A percentile compares a stretch with the other conserved stretches of the same genome.
phyloP scores from a whole-genome alignment of 2,329 filamentous ascomycete species.

The Alternaria sp. region DNA sequence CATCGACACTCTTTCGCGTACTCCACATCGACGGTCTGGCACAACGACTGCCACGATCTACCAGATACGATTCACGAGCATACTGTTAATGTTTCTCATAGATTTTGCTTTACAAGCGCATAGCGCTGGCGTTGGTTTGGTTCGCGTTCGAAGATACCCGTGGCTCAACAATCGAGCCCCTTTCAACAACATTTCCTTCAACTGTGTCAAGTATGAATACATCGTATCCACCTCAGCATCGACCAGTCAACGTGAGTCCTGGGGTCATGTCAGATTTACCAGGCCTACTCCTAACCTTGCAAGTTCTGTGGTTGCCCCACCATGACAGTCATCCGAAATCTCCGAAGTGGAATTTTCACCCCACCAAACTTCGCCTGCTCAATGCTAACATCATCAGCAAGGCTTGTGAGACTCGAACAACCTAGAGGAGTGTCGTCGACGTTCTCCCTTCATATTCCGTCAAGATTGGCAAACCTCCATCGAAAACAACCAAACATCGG shows the following conservation, averaged over 20 bases:
- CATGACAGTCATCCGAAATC: neutral
- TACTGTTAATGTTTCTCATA: neutral
- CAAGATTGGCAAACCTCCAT: neutral
- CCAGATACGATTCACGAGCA: too few relatives aligned
- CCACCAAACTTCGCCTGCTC: neutral
- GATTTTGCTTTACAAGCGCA: neutral
- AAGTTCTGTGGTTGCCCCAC: neutral
- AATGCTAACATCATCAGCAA: neutral
- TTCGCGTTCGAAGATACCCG: slow-evolving; percentile 5
- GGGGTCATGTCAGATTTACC: neutral
- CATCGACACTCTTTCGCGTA: too few relatives aligned
- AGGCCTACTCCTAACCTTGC: neutral
- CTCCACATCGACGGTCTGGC: neutral
- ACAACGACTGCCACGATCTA: neutral
- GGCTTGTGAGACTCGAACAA: fast-evolving
- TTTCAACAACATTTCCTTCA: neutral
- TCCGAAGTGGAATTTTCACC: slow-evolving; percentile 2
- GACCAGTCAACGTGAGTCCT: neutral
- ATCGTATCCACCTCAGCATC: neutral
- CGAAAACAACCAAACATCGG: slow-evolving; percentile 12
- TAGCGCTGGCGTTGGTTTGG: slow-evolving; percentile 1
- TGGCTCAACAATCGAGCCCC: neutral
- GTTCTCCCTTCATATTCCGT: fast-evolving
- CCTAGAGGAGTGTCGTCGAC: fast-evolving
- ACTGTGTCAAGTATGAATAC: neutral